Evolutionary conservation across 2,329 filamentous ascomycete genomes (phyloP), one percentile per base, ranked within the genome.

Genomic region (Sphaerulina musiva): DNA sequence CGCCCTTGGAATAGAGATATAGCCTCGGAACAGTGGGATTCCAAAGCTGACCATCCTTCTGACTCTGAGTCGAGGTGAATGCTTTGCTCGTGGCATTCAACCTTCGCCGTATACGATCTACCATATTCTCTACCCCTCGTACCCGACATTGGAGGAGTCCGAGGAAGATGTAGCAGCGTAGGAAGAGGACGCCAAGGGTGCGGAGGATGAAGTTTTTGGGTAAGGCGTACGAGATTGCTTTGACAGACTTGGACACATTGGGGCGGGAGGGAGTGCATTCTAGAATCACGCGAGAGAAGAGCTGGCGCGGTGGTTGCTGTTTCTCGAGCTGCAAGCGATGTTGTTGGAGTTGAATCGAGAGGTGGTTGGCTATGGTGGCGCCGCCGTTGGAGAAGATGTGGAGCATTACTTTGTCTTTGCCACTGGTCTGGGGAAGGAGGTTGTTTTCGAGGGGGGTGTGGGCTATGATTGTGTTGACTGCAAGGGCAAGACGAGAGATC

Each of bases 1-100:
- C 82, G 46, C 74, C 75, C 55, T 76, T 77, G 58, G 79, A 81
- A 63, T 84, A 85, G 29, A 83, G 58, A 66, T 82, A 84, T 54
- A 83, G 61, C 48, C 78, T 72, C 14, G 74, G 73, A 1, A 55
- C 17, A 7, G 4, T 7, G 10, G 29, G 14, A n/a, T 45, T 9
- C 48, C 48, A 51, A 8, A 51, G 31, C 6, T 39, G 23, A 10
- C 14, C 11, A 38, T 43, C 20, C 29, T 36, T 39, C 32, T 29
- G 14, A 11, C 26, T 3, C 12, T 32, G 7, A 17, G 17, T 11
- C 12, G 32, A 41, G 20, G 20, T 20, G 20, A 4, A 20, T 2
- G 20, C 20, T 20, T 20, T 20, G 20, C 20, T 20, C 8, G 9
- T 10, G 23, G 53, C 43, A n/a, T 55, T 47, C 0, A 55, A 17